phyloP scores from a whole-genome alignment of 768 basidiomycete genomes.

The Suillus sp. region DNA sequence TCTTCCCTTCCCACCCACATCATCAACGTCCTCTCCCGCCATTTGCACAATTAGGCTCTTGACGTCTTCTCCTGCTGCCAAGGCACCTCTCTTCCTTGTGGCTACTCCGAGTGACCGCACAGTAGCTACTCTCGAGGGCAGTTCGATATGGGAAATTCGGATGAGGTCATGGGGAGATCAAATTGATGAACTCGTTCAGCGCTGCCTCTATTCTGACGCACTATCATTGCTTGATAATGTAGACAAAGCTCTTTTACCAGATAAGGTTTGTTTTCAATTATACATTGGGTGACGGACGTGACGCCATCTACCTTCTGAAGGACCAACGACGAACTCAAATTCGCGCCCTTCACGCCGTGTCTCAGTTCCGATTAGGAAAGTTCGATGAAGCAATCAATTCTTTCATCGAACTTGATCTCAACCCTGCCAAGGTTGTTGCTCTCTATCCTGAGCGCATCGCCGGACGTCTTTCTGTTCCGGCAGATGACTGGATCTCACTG shows the following conservation, averaged over 20 bases:
- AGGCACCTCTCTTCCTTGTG: conserved; percentile 59
- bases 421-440: conserved; percentile 92
- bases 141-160: conserved; percentile 71
- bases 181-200: conserved; percentile 78
- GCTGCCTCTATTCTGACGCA: conserved; percentile 74
- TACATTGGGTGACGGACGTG: background rate
- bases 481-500: conserved; percentile 73
- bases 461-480: conserved; percentile 72
- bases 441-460: conserved; percentile 83
- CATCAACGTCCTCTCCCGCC: conserved; percentile 26
- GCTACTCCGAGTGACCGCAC: conserved; percentile 77
- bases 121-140: conserved; percentile 67
- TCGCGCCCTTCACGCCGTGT: conserved; percentile 75
- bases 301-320: conserved; percentile 34
- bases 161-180: conserved; percentile 81
- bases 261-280: conserved; percentile 54
- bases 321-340: conserved; percentile 59
- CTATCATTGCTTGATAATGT: conserved; percentile 75
- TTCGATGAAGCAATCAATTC: conserved; percentile 83
- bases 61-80: conserved; percentile 51
- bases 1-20: conserved; percentile 57
- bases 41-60: conserved; percentile 67
- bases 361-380: conserved; percentile 67
- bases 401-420: conserved; percentile 85
- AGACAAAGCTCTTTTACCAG: conserved; percentile 57